phyloP scores from a whole-genome alignment of 139 green algal genomes.

The Mesostigma viride region DNA sequence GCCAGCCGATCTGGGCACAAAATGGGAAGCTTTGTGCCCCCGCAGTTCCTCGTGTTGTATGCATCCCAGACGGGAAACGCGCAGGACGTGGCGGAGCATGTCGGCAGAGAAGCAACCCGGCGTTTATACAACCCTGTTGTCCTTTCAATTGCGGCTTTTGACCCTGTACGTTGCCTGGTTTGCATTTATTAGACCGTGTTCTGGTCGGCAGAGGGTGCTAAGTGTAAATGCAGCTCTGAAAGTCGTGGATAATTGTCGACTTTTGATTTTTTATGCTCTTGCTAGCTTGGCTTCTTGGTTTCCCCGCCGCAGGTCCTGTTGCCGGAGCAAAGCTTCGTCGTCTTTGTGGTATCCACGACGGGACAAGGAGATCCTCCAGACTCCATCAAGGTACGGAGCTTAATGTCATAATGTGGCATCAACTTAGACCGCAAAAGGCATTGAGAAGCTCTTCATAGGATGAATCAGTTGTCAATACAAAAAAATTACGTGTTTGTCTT shows the following conservation, averaged over 20 bases:
- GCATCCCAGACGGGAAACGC: slow-evolving; percentile 80
- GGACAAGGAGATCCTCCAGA: slow-evolving; percentile 77
- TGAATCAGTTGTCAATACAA: background rate
- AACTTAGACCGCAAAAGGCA: background rate
- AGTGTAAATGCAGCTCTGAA: no score
- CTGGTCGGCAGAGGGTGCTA: slow-evolving; percentile 4
- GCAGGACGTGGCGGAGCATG: slow-evolving; percentile 80
- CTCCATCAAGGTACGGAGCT: slow-evolving; percentile 52
- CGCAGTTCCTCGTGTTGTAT: slow-evolving; percentile 70
- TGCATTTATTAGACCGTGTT: background rate
- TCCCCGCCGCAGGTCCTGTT: slow-evolving; percentile 14
- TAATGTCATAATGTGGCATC: background rate
- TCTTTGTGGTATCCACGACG: slow-evolving; percentile 73
- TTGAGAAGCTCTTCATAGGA: background rate
- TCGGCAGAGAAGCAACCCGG: slow-evolving; percentile 54
- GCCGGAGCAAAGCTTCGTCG: slow-evolving; percentile 18
- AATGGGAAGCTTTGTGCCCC: no score
- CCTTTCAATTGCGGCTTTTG: background rate
- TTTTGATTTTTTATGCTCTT: no score
- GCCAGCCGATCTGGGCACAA: no score
- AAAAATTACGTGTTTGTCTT: background rate
- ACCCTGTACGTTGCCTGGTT: background rate
- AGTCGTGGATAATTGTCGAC: no score
- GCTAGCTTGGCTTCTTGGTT: no score
- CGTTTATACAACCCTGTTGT: slow-evolving; percentile 31